Evolutionary conservation across 2,329 filamentous ascomycete species (phyloP), one percentile per base, ranked within the genome.

Genomic region (Zarea fungicola): DNA sequence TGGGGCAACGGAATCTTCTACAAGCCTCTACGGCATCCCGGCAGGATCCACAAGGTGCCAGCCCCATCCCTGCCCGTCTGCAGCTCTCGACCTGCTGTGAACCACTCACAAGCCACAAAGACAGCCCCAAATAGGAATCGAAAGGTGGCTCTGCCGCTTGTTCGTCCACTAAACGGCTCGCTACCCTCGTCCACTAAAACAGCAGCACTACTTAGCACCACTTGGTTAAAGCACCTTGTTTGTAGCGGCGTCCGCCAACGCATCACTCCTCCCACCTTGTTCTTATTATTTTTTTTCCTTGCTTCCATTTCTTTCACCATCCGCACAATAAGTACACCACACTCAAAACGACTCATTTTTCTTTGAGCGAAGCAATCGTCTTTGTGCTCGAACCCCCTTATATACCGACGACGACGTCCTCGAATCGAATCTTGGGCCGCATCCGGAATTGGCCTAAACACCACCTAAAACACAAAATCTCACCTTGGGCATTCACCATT

Each of bases 1-100:
- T 18, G 26, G 18, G 19, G 41, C 41, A 42, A 51, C 48, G 55
- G 56, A 58, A 58, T 48, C 56, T 58, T 58, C 56, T 50, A 58
- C 55, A 57, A 55, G 47, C 55, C 47, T 28, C 50, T 5, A 50
- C 28, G 21, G 26, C 18, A 18, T 10, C 19, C 40, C 23, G 34
- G 29, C 19, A 26, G 18, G 43, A 13, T 25, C 43, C 48, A 41
- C 41, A 32, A 13, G 34, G n/a, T 18, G 25, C 7, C 22, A 6
- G n/a, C 19, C 13, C 39, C 47, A 21, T n/a, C 31, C 37, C 36
- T 48, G 19, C 19, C 11, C 14, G 22, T n/a, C 11, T 25, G 21
- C 14, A 34, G 22, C 7, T 7, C 16, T 16, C 7, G 14, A 21
- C 16, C 29, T 28, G 16, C n/a, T n/a, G n/a, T n/a, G n/a, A n/a